These are phyloP conservation scores for Hericium coralloides DNA, from an alignment of 768 basidiomycete species.

Conservation along the genomic window DNA sequence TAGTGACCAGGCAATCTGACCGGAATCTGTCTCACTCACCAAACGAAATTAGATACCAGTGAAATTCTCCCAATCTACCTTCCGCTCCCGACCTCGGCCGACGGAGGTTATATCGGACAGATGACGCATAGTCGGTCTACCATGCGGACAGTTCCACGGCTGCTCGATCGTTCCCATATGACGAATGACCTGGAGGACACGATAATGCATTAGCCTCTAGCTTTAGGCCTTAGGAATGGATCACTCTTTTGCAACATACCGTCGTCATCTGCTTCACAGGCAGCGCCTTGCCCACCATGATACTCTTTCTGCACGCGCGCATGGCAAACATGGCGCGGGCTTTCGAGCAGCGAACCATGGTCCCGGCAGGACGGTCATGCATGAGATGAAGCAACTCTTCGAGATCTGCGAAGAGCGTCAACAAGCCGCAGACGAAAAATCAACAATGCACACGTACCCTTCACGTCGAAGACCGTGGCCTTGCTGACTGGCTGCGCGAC, in stretches of 20 bases:
- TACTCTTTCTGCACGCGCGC: slow-evolving; percentile 91
- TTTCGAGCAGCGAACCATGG: slow-evolving; percentile 89
- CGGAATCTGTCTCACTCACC: not conserved
- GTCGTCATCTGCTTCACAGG: slow-evolving; percentile 68
- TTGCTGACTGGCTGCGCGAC: slow-evolving; percentile 88
- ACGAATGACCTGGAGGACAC: slow-evolving; percentile 17
- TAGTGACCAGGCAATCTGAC: too few relatives aligned
- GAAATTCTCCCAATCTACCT: not conserved
- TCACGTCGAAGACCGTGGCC: slow-evolving; percentile 79
- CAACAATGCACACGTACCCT: slow-evolving; percentile 40
- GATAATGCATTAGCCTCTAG: too few relatives aligned
- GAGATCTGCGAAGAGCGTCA: slow-evolving; percentile 46
- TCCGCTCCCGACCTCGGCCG: not conserved
- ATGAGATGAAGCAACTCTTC: slow-evolving; percentile 89
- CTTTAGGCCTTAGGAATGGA: not conserved
- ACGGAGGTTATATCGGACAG: slow-evolving; percentile 6
- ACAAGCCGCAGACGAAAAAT: not conserved
- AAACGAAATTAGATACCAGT: not conserved
- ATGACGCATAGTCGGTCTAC: slow-evolving; percentile 24
- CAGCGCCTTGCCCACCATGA: slow-evolving; percentile 90
- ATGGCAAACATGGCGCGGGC: slow-evolving; percentile 94
- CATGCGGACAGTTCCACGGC: slow-evolving; percentile 28
- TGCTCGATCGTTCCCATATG: slow-evolving; percentile 28
- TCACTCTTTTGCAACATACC: slow-evolving; percentile 24
- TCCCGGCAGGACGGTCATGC: slow-evolving; percentile 64